Evolutionary conservation across 2,329 filamentous ascomycete species (phyloP).

Genomic region (Aotearoamyces nothofagi): DNA sequence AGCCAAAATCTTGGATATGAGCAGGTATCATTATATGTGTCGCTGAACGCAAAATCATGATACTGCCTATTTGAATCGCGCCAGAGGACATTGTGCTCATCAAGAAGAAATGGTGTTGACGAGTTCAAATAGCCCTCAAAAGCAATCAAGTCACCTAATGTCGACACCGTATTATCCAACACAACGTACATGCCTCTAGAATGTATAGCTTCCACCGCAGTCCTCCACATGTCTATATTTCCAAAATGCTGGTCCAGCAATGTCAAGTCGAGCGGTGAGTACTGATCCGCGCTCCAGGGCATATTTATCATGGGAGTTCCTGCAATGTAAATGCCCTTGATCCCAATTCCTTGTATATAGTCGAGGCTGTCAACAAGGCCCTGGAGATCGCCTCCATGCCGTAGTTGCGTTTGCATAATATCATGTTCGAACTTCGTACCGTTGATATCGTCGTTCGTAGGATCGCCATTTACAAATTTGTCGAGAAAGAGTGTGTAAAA

Average conservation of each 20-base stretch:
- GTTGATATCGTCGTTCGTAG: constrained; percentile 47
- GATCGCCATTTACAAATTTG: constrained; percentile 48
- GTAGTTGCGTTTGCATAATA: constrained; percentile 41
- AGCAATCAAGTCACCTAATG: constrained; percentile 42
- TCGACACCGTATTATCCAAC: constrained; percentile 49
- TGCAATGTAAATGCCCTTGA: constrained; percentile 46
- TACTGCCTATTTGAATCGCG: constrained; percentile 39
- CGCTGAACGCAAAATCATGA: constrained; percentile 40
- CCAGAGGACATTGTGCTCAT: constrained; percentile 42
- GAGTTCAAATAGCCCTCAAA: constrained; percentile 44
- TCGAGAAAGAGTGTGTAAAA: constrained; percentile 52
- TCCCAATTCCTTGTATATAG: constrained; percentile 48
- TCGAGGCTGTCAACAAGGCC: constrained; percentile 44
- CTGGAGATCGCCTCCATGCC: constrained; percentile 43
- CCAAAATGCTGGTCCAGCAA: constrained; percentile 48
- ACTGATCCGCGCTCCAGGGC: constrained; percentile 48
- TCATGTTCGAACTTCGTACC: constrained; percentile 46
- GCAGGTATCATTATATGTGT: constrained; percentile 36
- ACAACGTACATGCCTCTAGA: constrained; percentile 47
- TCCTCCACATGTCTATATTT: constrained; percentile 39
- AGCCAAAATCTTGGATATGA: constrained; percentile 46
- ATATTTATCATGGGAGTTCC: constrained; percentile 49
- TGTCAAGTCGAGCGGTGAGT: constrained; percentile 43
- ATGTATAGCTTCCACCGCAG: constrained; percentile 44
- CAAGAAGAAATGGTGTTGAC: constrained; percentile 36